Evolutionary conservation across 768 basidiomycete species (phyloP).

Genomic region (Clavaria fumosa): DNA sequence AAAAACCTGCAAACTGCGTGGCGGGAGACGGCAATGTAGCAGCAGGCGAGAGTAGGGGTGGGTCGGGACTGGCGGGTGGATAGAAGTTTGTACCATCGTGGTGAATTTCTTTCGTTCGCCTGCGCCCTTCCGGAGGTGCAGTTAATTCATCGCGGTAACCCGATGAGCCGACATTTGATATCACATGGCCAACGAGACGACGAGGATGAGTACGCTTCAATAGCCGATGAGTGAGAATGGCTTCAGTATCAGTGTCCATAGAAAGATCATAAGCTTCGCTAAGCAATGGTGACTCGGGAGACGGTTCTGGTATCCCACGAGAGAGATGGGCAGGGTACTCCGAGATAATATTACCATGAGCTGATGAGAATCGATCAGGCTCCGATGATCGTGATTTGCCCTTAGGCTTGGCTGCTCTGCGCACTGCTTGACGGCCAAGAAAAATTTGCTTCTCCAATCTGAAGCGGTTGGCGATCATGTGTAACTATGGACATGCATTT

Average conservation of each 20-base stretch:
- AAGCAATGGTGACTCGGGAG: constrained; percentile 40
- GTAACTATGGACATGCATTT: constrained; percentile 37
- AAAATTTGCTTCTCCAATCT: constrained; percentile 73
- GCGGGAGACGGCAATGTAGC: too few relatives aligned
- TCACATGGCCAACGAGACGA: too few relatives aligned
- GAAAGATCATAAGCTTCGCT: too few relatives aligned
- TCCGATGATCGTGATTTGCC: constrained; percentile 4
- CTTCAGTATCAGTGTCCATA: constrained; percentile 69
- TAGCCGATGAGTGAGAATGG: constrained; percentile 44
- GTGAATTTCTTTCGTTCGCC: too few relatives aligned
- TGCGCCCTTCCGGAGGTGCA: too few relatives aligned
- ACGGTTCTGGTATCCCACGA: too few relatives aligned
- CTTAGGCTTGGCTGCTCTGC: constrained; percentile 32
- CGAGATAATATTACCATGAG: too few relatives aligned
- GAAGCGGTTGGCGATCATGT: constrained; percentile 88
- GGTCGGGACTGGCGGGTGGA: constrained; percentile 7
- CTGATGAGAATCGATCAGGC: too few relatives aligned
- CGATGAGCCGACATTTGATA: constrained; percentile 22
- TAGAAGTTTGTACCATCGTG: too few relatives aligned
- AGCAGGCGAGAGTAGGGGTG: not conserved
- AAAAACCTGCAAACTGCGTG: too few relatives aligned
- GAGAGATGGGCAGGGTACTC: too few relatives aligned
- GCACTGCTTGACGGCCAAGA: constrained; percentile 59
- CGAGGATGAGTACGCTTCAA: constrained; percentile 39
- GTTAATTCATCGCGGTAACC: constrained; percentile 16